Percentiles rank a stretch among this genome's conserved stretches.
Conservation (phyloP, 2,329 filamentous ascomycete genomes). For the Chaetomiaceae sp. region DNA sequence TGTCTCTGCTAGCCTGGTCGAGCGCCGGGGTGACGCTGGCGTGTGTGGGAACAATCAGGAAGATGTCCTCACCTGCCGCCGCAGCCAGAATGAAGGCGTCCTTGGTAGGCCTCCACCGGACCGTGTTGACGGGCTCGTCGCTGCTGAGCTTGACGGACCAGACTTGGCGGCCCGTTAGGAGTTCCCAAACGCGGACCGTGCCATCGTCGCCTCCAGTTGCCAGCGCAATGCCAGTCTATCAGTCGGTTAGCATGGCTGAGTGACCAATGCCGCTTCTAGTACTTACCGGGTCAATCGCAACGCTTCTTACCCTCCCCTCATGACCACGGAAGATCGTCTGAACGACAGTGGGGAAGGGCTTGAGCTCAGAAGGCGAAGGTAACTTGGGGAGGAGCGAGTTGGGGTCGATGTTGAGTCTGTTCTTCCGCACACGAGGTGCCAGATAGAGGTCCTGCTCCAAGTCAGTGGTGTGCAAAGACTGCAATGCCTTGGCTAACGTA, state of each 20-base stretch:
- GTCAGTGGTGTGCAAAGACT: neutral
- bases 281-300: conserved; percentile 85
- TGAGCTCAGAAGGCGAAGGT: conserved; percentile 86
- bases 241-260: conserved; percentile 1
- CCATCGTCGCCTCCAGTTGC: conserved; percentile 95
- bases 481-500: neutral
- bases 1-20: conserved; percentile 67
- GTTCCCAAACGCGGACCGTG: conserved; percentile 84
- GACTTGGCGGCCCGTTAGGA: conserved; percentile 78
- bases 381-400: conserved; percentile 88
- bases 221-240: conserved; percentile 37
- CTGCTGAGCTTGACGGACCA: conserved; percentile 77
- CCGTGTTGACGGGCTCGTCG: conserved; percentile 75
- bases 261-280: conserved; percentile 27
- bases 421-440: conserved; percentile 85
- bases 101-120: conserved; percentile 83
- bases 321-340: conserved; percentile 86
- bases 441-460: conserved; percentile 70
- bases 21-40: conserved; percentile 60
- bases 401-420: conserved; percentile 94
- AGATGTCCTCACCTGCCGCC: conserved; percentile 78
- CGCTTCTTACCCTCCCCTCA: conserved; percentile 77
- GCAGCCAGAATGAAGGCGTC: conserved; percentile 79
- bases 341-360: conserved; percentile 88
- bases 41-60: conserved; percentile 71